Percentiles rank a stretch among this genome's conserved stretches.
phyloP scores from a whole-genome alignment of 2,329 filamentous ascomycete genomes.

The Colletotrichum sp. region DNA sequence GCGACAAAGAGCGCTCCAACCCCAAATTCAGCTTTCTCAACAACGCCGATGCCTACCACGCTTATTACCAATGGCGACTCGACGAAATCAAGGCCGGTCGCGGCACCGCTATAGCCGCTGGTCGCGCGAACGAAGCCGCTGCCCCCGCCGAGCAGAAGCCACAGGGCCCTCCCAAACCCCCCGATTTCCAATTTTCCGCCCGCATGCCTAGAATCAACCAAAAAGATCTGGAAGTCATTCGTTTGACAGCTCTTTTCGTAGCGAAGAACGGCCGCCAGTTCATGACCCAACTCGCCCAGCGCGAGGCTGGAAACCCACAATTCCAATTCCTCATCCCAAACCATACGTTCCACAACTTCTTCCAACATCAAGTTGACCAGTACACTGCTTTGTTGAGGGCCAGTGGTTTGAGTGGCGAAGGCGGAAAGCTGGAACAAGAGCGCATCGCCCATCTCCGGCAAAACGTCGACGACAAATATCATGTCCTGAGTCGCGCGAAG shows the following conservation, averaged over 20 bases:
- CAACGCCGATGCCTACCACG: constrained; percentile 80
- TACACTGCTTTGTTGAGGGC: constrained; percentile 81
- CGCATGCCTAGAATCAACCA: constrained; percentile 98
- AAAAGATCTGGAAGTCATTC: constrained; percentile 79
- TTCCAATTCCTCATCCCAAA: constrained; percentile 96
- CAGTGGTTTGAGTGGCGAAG: constrained; percentile 69
- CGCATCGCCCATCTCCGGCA: constrained; percentile 75
- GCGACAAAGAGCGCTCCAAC: constrained; percentile 82
- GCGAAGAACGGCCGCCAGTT: constrained; percentile 92
- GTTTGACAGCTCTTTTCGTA: constrained; percentile 86
- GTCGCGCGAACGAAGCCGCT: constrained; percentile 69
- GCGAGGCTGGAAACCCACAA: constrained; percentile 88
- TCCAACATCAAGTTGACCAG: constrained; percentile 90
- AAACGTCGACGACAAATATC: constrained; percentile 80
- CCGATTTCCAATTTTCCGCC: constrained; percentile 90
- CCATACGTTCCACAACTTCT: constrained; percentile 96
- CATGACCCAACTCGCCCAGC: constrained; percentile 87
- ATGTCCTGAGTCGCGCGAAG: constrained; percentile 80
- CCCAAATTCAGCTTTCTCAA: constrained; percentile 92
- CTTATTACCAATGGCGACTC: constrained; percentile 91
- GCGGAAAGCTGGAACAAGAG: constrained; percentile 73
- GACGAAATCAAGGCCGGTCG: constrained; percentile 84
- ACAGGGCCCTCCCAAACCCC: constrained; percentile 82
- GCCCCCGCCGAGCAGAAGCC: constrained; percentile 65
- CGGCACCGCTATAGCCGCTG: constrained; percentile 79